A percentile compares a stretch with the other conserved stretches of the same genome.
phyloP scores from a whole-genome alignment of 1,139 yeast species.

The Hansenula lynferdii region DNA sequence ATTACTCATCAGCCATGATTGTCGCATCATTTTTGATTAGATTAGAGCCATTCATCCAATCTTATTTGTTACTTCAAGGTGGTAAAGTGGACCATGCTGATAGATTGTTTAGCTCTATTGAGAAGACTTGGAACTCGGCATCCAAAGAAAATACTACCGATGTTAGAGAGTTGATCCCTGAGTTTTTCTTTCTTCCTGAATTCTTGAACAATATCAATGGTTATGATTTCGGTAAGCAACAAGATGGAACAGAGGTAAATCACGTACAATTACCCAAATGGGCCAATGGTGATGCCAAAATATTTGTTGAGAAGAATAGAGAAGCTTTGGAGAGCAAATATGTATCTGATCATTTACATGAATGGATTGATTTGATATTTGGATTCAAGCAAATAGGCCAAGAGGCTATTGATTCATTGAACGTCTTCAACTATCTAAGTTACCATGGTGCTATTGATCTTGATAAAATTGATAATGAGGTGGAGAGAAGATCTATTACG shows the following conservation, averaged over 20 bases:
- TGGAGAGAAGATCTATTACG: conserved; percentile 68
- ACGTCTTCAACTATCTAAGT: conserved; percentile 78
- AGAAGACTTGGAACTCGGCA: conserved; percentile 75
- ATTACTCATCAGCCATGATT: conserved; percentile 89
- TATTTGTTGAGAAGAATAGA: conserved; percentile 67
- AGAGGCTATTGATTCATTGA: conserved; percentile 57
- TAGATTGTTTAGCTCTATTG: conserved; percentile 65
- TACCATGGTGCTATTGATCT: conserved; percentile 79
- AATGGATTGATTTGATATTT: conserved; percentile 81
- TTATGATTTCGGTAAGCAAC: conserved; percentile 65
- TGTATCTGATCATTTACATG: conserved; percentile 68
- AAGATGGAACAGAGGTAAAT: conserved; percentile 53
- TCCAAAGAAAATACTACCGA: conserved; percentile 77
- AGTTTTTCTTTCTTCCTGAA: conserved; percentile 76
- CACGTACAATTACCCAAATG: conserved; percentile 75
- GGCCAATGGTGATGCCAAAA: conserved; percentile 71
- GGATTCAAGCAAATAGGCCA: conserved; percentile 74
- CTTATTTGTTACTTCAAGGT: conserved; percentile 74
- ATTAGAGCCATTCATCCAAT: conserved; percentile 72
- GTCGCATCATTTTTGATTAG: conserved; percentile 76
- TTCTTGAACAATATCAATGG: conserved; percentile 59
- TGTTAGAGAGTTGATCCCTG: conserved; percentile 82
- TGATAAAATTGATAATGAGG: conserved; percentile 65
- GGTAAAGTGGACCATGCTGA: conserved; percentile 88
- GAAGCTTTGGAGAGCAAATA: conserved; percentile 79